A percentile compares a stretch with the other conserved stretches of the same genome.
These are phyloP conservation scores for Raphanus sativus DNA, from an alignment of 345 rosid genomes.

Conservation along the genomic window DNA sequence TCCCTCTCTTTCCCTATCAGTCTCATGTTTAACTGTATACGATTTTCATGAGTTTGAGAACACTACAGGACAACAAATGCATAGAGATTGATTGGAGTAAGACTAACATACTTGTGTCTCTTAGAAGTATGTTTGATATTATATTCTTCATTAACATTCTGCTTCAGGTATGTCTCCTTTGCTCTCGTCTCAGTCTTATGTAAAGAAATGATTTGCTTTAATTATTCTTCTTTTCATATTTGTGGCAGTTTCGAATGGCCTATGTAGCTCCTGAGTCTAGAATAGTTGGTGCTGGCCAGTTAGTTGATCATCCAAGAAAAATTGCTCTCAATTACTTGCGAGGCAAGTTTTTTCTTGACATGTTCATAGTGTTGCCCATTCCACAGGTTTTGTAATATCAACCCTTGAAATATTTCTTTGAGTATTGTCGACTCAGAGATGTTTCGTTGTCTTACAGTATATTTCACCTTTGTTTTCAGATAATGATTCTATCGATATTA, in stretches of 20 bases:
- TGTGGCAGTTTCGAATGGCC: conserved; percentile 76
- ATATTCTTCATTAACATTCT: conserved; percentile 67
- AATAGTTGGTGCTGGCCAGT: conserved; percentile 83
- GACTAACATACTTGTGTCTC: conserved; percentile 47
- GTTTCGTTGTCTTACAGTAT: too few species aligned
- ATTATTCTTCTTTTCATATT: background rate
- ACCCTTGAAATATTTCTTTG: background rate
- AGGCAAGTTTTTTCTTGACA: conserved; percentile 58
- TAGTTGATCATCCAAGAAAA: conserved; percentile 76
- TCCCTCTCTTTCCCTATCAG: background rate
- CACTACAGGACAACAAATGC: conserved; percentile 55
- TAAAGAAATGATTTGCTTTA: background rate
- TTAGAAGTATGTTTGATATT: conserved; percentile 65
- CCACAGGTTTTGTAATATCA: conserved; percentile 61
- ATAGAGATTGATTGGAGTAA: conserved; percentile 48
- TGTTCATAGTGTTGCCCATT: conserved; percentile 67
- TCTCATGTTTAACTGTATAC: background rate
- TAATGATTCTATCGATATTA: conserved; percentile 45
- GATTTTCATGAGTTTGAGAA: background rate
- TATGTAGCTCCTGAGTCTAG: conserved; percentile 78
- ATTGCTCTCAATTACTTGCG: conserved; percentile 62
- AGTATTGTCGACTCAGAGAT: background rate
- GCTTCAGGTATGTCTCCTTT: conserved; percentile 61
- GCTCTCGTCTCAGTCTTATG: background rate
- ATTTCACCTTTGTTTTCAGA: conserved; percentile 42